phyloP scores from a whole-genome alignment of 306 rosid genomes.

The Vigna mungo region DNA sequence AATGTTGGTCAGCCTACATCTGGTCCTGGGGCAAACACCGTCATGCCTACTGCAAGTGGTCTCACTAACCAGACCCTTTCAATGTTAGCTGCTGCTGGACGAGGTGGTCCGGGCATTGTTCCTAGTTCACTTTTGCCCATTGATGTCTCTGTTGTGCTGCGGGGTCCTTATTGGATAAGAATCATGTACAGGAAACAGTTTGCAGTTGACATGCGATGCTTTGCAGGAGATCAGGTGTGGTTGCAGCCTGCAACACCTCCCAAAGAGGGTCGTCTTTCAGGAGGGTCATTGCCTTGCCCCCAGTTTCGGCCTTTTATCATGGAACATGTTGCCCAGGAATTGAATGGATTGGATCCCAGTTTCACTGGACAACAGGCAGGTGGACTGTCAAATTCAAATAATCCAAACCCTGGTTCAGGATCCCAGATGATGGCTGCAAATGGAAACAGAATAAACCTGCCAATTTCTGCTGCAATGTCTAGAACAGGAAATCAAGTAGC shows the following conservation, averaged over 20 bases:
- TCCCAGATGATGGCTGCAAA: slow-evolving; percentile 72
- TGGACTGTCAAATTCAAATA: slow-evolving; percentile 69
- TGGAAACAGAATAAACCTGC: slow-evolving; percentile 76
- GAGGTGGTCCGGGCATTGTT: slow-evolving; percentile 98
- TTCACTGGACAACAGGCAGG: slow-evolving; percentile 77
- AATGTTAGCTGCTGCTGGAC: slow-evolving; percentile 90
- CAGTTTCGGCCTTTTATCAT: slow-evolving; percentile 98
- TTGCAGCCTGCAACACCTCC: slow-evolving; percentile 99
- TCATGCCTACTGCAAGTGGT: slow-evolving; percentile 58
- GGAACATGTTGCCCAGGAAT: slow-evolving; percentile 99
- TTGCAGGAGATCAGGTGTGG: slow-evolving; percentile 99
- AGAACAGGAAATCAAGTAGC: slow-evolving; percentile 83
- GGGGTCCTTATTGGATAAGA: slow-evolving; percentile 98
- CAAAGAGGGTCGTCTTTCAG: slow-evolving; percentile 80
- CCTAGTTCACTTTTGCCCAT: slow-evolving; percentile 98
- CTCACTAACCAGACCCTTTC: slow-evolving; percentile 74
- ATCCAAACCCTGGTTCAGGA: slow-evolving; percentile 69
- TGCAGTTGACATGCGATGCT: slow-evolving; percentile 99
- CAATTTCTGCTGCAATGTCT: slow-evolving; percentile 77
- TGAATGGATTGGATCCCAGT: slow-evolving; percentile 91
- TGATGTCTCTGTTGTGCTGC: slow-evolving; percentile 98
- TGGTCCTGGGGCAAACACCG: slow-evolving; percentile 61
- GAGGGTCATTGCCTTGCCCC: slow-evolving; percentile 98
- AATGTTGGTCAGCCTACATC: slow-evolving; percentile 64
- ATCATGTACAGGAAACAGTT: slow-evolving; percentile 92